Percentiles rank a stretch among this genome's conserved stretches.
phyloP scores from a whole-genome alignment of 495 filamentous ascomycete species.

The Aspergillus sparsus region DNA sequence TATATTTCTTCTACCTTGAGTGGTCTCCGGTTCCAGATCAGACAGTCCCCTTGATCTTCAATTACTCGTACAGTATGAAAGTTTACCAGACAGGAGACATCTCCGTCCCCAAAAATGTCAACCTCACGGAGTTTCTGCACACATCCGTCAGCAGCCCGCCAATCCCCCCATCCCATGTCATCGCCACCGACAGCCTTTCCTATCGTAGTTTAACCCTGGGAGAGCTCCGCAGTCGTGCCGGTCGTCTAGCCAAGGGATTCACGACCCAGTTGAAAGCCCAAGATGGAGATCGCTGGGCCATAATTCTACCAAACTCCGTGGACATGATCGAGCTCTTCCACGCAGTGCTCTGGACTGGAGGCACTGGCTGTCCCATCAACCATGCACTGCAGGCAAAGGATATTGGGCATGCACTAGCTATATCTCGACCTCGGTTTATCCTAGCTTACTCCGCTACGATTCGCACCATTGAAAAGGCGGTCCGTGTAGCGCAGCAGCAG shows the following conservation, averaged over 20 bases:
- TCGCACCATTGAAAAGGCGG: neutral
- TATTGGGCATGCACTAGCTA: neutral
- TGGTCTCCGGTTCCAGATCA: too few relatives aligned
- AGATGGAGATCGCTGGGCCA: constrained; percentile 3
- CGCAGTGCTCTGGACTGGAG: constrained; percentile 3
- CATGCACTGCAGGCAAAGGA: neutral
- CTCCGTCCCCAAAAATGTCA: constrained; percentile 8
- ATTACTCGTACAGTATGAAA: neutral
- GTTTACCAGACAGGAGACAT: constrained; percentile 6
- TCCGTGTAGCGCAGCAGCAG: neutral
- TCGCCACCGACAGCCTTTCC: constrained; percentile 1
- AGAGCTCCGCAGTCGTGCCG: constrained; percentile 5
- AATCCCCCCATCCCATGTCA: constrained; percentile 2
- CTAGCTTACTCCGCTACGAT: neutral
- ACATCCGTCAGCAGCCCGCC: neutral
- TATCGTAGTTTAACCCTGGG: constrained; percentile 5
- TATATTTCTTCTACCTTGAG: too few relatives aligned
- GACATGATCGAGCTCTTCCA: constrained; percentile 9
- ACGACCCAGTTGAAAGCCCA: neutral
- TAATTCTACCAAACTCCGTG: constrained; percentile 6
- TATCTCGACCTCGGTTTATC: neutral
- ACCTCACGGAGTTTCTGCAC: constrained; percentile 8
- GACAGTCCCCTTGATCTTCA: neutral
- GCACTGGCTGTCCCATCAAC: constrained; percentile 2
- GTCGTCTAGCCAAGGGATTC: neutral